Evolutionary conservation across 1,284 basidiomycete genomes (phyloP).

Genomic region (Takashimella tepidaria): DNA sequence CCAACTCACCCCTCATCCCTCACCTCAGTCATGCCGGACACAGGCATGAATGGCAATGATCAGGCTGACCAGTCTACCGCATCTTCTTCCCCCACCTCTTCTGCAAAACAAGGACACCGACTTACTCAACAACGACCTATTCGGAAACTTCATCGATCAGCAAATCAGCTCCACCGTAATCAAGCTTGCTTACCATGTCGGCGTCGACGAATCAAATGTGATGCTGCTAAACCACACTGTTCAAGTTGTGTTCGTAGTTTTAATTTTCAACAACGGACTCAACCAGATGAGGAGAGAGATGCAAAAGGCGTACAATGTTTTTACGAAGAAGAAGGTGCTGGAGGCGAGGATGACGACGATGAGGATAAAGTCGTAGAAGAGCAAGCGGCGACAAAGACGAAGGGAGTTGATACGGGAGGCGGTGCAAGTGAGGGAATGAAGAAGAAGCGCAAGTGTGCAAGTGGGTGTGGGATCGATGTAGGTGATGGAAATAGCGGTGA

Average conservation of each 20-base stretch:
- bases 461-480: background rate
- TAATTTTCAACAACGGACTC: slow-evolving; percentile 21
- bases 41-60: too few species aligned
- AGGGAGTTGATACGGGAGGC: slow-evolving; percentile 4
- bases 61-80: too few species aligned
- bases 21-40: background rate
- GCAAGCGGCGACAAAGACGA: too few species aligned
- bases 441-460: background rate
- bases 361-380: background rate
- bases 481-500: background rate
- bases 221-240: slow-evolving; percentile 37
- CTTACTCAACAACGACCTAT: slow-evolving; percentile 3
- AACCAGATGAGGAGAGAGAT: slow-evolving; percentile 33
- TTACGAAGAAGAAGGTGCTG: slow-evolving; percentile 27
- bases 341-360: slow-evolving; percentile 9
- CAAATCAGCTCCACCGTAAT: slow-evolving; percentile 20
- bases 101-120: background rate
- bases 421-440: background rate
- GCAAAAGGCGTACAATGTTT: slow-evolving; percentile 31
- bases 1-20: background rate
- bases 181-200: slow-evolving; percentile 29
- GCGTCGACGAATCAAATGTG: slow-evolving; percentile 38
- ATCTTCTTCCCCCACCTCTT: background rate
- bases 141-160: slow-evolving; percentile 19
- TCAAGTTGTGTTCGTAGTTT: slow-evolving; percentile 15